These are phyloP conservation scores for Isatis tinctoria DNA, from an alignment of 345 rosid genomes.

Conservation along the genomic window DNA sequence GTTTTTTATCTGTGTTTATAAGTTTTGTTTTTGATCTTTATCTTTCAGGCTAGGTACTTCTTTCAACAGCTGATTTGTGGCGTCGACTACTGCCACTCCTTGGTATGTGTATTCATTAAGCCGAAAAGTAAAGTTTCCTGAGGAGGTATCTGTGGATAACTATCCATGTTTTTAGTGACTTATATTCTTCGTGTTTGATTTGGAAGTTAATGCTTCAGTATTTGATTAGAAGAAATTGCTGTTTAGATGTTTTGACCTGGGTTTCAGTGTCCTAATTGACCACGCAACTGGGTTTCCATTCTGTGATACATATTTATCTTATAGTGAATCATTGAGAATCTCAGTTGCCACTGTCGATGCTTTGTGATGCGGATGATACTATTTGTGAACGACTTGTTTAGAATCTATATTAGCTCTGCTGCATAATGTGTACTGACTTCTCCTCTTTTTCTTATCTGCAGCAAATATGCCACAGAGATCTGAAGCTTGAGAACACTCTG, in stretches of 20 bases:
- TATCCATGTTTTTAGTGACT: background rate
- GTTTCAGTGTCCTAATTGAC: background rate
- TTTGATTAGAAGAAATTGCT: background rate
- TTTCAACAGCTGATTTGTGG: conserved; percentile 91
- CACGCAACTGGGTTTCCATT: background rate
- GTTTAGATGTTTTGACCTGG: background rate
- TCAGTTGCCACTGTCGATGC: background rate
- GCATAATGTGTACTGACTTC: background rate
- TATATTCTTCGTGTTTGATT: background rate
- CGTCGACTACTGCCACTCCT: conserved; percentile 73
- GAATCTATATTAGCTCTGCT: background rate
- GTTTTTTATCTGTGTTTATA: background rate
- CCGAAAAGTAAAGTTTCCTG: background rate
- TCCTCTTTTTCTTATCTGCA: conserved; percentile 30
- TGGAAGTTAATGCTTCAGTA: background rate
- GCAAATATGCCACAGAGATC: conserved; percentile 89
- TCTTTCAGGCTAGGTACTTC: conserved; percentile 75
- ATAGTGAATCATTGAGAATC: background rate
- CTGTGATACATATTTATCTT: background rate
- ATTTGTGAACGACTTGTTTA: background rate
- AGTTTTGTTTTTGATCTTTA: background rate
- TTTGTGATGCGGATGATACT: background rate
- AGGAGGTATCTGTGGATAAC: background rate
- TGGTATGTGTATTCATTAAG: conserved; percentile 49
- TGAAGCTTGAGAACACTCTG: conserved; percentile 80